Conservation (phyloP, 257 asterid species). For the Phtheirospermum japonicum region DNA sequence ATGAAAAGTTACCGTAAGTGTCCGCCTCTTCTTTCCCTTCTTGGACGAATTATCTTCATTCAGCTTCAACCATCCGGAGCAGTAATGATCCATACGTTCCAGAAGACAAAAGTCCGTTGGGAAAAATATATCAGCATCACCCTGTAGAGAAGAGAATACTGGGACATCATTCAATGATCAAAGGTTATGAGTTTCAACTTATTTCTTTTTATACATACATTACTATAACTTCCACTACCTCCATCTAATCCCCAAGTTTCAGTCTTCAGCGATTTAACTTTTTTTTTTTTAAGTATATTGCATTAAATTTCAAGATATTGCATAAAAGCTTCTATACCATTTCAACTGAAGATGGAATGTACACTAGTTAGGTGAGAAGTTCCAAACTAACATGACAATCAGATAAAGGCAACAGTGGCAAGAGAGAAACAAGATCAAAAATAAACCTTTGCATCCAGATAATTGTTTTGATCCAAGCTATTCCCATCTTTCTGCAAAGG, state of each 20-base stretch:
- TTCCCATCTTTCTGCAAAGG: conserved; percentile 78
- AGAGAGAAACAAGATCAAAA: conserved; percentile 6
- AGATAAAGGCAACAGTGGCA: conserved; percentile 15
- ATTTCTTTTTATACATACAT: background rate
- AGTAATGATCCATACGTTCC: conserved; percentile 81
- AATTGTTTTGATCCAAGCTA: conserved; percentile 66
- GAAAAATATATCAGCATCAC: conserved; percentile 96
- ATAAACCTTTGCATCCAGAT: conserved; percentile 83
- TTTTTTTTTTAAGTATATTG: background rate
- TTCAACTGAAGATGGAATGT: conserved; percentile 6
- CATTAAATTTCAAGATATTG: background rate
- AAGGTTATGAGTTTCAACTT: background rate
- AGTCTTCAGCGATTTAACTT: background rate
- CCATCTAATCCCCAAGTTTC: conserved; percentile 11
- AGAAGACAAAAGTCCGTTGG: conserved; percentile 95
- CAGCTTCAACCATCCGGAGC: conserved; percentile 74
- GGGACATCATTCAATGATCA: conserved; percentile 14
- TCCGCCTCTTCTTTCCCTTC: conserved; percentile 85
- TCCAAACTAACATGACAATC: background rate
- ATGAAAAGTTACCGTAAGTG: conserved; percentile 56
- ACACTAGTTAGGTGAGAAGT: background rate
- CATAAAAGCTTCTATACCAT: background rate
- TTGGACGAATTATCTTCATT: conserved; percentile 43
- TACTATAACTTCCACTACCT: background rate
- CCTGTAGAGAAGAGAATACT: conserved; percentile 45